phyloP scores from a whole-genome alignment of 805 yeast species.

The Candida palmyrensis region DNA sequence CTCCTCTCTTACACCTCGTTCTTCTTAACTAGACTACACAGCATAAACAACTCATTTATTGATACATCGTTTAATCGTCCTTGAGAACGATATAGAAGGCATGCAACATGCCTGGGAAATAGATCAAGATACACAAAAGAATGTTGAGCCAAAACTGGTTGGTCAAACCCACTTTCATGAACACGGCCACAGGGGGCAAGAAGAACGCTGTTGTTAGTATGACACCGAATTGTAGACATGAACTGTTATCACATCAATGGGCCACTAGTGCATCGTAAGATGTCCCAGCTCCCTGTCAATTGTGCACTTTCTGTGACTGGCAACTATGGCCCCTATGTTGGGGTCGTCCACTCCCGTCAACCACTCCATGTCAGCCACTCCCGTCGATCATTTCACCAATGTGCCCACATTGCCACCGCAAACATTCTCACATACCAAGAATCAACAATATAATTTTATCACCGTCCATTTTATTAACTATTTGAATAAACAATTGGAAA shows the following conservation, averaged over 20 bases:
- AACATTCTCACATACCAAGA: slow-evolving; percentile 23
- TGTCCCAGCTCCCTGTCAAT: background rate
- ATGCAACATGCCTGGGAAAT: slow-evolving; percentile 80
- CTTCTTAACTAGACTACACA: too few relatives aligned
- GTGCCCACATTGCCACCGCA: too few relatives aligned
- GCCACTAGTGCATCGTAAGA: background rate
- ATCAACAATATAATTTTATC: slow-evolving; percentile 39
- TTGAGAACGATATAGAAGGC: slow-evolving; percentile 59
- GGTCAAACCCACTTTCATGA: slow-evolving; percentile 62
- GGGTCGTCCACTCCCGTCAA: too few relatives aligned
- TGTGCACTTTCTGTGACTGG: background rate
- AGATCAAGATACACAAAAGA: slow-evolving; percentile 53
- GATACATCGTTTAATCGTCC: slow-evolving; percentile 15
- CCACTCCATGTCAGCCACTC: too few relatives aligned
- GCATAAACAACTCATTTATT: too few relatives aligned
- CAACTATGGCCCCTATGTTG: too few relatives aligned
- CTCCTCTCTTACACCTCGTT: too few relatives aligned
- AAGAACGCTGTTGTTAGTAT: slow-evolving; percentile 44
- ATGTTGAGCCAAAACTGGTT: slow-evolving; percentile 61
- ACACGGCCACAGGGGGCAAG: slow-evolving; percentile 76
- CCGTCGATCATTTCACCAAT: too few relatives aligned
- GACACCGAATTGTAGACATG: background rate
- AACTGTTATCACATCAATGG: background rate
- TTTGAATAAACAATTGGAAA: slow-evolving; percentile 2
- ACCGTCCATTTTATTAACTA: slow-evolving; percentile 24